Evolutionary conservation across 139 green algal species (phyloP).

Genomic region (Nannochloris sp.): DNA sequence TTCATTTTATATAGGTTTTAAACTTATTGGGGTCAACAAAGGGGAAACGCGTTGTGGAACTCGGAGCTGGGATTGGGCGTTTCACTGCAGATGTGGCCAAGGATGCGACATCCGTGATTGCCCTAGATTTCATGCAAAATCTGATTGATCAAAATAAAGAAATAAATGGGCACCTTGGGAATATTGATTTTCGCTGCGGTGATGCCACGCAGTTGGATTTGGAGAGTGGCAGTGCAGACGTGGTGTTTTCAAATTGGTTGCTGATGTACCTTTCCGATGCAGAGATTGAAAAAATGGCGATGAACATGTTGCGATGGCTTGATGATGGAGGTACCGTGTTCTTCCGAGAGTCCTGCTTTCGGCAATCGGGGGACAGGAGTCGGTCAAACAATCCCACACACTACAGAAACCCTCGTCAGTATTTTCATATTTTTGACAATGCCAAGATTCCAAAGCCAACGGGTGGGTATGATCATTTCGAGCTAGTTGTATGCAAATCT

Average conservation of each 20-base stretch:
- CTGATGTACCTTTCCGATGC: conserved; percentile 83
- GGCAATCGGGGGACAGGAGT: conserved; percentile 64
- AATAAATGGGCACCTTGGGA: conserved; percentile 35
- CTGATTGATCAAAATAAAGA: conserved; percentile 60
- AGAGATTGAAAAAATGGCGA: conserved; percentile 59
- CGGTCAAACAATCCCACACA: conserved; percentile 77
- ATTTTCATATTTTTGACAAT: conserved; percentile 65
- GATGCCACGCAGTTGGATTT: conserved; percentile 61
- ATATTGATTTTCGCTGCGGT: conserved; percentile 47
- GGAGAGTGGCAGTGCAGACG: conserved; percentile 30
- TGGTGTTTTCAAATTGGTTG: conserved; percentile 91
- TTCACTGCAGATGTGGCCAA: conserved; percentile 71
- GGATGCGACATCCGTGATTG: conserved; percentile 46
- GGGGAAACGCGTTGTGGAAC: conserved; percentile 63
- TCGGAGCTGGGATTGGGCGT: conserved; percentile 82
- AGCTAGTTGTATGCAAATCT: conserved; percentile 59
- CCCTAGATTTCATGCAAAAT: conserved; percentile 81
- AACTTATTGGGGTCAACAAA: conserved; percentile 53
- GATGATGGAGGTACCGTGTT: conserved; percentile 59
- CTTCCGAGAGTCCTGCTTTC: conserved; percentile 85
- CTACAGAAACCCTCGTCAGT: conserved; percentile 72
- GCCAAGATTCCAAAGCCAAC: conserved; percentile 19
- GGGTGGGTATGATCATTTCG: conserved; percentile 36
- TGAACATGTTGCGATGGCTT: conserved; percentile 57
- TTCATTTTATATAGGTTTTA: conserved; percentile 49